Evolutionary conservation across 2,329 filamentous ascomycete genomes (phyloP).

Genomic region (Colletotrichum horii): DNA sequence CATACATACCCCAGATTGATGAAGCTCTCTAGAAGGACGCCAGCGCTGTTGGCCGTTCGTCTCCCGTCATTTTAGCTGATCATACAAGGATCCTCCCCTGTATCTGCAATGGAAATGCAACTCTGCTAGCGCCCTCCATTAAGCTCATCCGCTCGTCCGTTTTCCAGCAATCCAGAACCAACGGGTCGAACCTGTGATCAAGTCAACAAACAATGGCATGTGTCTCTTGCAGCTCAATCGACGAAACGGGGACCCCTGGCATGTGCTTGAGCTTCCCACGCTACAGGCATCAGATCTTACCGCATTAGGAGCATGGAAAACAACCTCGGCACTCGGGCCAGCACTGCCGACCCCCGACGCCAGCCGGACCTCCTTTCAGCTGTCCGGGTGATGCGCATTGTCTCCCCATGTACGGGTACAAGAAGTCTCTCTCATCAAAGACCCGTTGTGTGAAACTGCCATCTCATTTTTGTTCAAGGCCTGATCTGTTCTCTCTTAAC

Average conservation of each 20-base stretch:
- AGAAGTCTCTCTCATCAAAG: background rate
- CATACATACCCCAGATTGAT: background rate
- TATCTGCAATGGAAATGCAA: background rate
- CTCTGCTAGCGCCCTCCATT: background rate
- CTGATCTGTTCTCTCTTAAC: background rate
- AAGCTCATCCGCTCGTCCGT: background rate
- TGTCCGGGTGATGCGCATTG: background rate
- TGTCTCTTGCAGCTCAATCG: background rate
- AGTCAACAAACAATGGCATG: background rate
- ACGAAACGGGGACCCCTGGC: conserved; percentile 1
- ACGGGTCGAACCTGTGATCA: background rate
- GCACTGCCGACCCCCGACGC: conserved; percentile 16
- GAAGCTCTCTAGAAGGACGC: background rate
- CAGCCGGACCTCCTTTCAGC: conserved; percentile 17
- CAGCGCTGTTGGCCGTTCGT: background rate
- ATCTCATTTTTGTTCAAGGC: background rate
- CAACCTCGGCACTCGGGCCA: conserved; percentile 20
- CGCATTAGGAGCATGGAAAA: background rate
- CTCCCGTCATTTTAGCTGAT: background rate
- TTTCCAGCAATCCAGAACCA: background rate
- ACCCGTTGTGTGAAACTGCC: background rate
- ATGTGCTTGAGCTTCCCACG: conserved; percentile 16
- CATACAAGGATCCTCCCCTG: background rate
- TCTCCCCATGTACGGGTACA: background rate
- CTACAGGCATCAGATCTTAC: background rate